phyloP scores from a whole-genome alignment of 495 filamentous ascomycete species.

The Cercophora scortea region DNA sequence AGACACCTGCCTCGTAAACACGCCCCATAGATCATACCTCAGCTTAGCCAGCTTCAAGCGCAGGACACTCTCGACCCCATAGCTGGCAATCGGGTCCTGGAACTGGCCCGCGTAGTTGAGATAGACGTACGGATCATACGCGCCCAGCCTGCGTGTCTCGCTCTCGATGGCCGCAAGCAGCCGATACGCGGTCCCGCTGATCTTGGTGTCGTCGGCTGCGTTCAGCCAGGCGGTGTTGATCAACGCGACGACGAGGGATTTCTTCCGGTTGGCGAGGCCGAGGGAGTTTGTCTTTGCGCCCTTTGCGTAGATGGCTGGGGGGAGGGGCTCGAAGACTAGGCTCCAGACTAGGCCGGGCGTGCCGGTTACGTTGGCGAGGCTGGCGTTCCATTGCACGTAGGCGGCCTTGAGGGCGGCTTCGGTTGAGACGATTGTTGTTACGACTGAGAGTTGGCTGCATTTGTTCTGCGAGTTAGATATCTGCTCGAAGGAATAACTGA shows the following conservation, averaged over 20 bases:
- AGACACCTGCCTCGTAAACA: slow-evolving; percentile 13
- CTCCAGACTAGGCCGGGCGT: slow-evolving; percentile 8
- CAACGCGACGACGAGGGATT: slow-evolving; percentile 5
- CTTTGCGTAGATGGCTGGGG: slow-evolving; percentile 27
- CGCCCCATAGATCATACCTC: background rate
- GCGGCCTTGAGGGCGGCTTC: background rate
- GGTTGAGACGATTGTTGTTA: background rate
- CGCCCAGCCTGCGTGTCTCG: background rate
- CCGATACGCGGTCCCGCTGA: slow-evolving; percentile 1
- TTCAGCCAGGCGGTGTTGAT: slow-evolving; percentile 14
- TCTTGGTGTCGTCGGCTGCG: slow-evolving; percentile 7
- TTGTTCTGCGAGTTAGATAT: background rate
- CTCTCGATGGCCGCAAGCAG: slow-evolving; percentile 9
- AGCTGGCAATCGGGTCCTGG: slow-evolving; percentile 18
- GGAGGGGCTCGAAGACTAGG: slow-evolving; percentile 41
- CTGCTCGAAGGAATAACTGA: background rate
- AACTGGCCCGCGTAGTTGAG: slow-evolving; percentile 18
- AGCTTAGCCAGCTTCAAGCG: background rate
- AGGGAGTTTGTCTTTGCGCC: slow-evolving; percentile 33
- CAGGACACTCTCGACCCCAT: slow-evolving; percentile 12
- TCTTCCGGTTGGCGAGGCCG: slow-evolving; percentile 21
- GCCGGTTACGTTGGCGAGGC: slow-evolving; percentile 1
- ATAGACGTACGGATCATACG: slow-evolving; percentile 15
- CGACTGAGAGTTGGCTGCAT: background rate
- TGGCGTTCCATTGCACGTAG: background rate